phyloP scores from a whole-genome alignment of 1,284 basidiomycete species.

The Ceraceosorus guamensis region DNA sequence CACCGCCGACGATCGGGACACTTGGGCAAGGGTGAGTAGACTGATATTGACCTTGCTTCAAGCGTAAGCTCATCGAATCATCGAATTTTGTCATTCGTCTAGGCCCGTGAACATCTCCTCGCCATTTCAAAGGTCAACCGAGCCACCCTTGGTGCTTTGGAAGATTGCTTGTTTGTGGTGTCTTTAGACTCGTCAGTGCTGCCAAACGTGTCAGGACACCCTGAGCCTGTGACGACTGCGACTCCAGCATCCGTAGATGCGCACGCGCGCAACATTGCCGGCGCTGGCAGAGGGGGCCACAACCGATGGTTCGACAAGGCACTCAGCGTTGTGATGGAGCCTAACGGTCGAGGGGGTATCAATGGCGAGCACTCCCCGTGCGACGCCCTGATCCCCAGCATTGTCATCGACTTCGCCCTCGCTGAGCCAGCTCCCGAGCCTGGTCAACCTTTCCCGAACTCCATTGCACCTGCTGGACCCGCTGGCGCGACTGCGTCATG shows the following conservation, averaged over 20 bases:
- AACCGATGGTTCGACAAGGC: constrained; percentile 95
- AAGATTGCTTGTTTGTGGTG: constrained; percentile 70
- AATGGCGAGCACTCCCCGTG: constrained; percentile 88
- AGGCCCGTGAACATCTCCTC: constrained; percentile 69
- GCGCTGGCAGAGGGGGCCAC: constrained; percentile 60
- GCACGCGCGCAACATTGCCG: constrained; percentile 70
- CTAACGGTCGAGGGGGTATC: constrained; percentile 74
- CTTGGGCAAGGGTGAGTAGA: constrained; percentile 66
- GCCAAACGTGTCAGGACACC: constrained; percentile 38
- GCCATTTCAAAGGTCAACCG: constrained; percentile 63
- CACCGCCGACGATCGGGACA: constrained; percentile 72
- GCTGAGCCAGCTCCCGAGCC: constrained; percentile 52
- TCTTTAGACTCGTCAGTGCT: constrained; percentile 54
- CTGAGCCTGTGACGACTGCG: constrained; percentile 52
- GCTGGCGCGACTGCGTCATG: neutral
- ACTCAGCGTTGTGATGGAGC: constrained; percentile 73
- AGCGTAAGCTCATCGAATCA: neutral
- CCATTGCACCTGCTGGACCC: neutral
- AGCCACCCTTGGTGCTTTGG: constrained; percentile 58
- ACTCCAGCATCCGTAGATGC: constrained; percentile 63
- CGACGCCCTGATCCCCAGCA: constrained; percentile 84
- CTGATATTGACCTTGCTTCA: neutral
- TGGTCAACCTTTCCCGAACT: constrained; percentile 14
- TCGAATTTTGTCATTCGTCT: constrained; percentile 1
- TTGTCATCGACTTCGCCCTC: constrained; percentile 77